These are phyloP conservation scores for Cymbopogon citratus DNA, from an alignment of 176 grass and related monocot species.

Conservation along the genomic window DNA sequence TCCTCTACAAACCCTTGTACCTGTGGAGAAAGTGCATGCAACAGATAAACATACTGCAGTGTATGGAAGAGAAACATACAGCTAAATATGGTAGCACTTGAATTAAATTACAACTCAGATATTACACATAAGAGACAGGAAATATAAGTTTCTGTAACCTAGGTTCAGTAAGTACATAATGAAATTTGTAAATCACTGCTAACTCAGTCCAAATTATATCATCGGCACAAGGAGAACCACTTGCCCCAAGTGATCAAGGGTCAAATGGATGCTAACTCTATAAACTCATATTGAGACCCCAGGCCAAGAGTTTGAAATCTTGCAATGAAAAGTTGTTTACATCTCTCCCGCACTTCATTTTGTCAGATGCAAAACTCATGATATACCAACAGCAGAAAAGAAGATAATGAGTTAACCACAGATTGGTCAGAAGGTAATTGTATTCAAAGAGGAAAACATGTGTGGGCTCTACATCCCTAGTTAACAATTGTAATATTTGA, in stretches of 20 bases:
- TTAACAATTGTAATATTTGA: neutral
- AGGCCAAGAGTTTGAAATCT: no score
- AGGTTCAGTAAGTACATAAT: neutral
- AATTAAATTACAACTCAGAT: neutral
- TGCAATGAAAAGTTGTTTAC: neutral
- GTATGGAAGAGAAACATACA: constrained; percentile 2
- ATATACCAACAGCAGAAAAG: neutral
- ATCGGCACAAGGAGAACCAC: neutral
- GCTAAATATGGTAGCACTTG: constrained; percentile 14
- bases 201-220: neutral
- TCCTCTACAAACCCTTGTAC: constrained; percentile 90
- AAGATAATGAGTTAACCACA: neutral
- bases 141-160: neutral
- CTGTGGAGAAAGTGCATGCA: constrained; percentile 30
- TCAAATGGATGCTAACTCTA: constrained; percentile 16
- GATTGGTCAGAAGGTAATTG: constrained; percentile 2
- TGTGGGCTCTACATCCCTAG: neutral
- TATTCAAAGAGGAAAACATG: neutral
- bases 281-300: neutral
- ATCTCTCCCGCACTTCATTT: neutral
- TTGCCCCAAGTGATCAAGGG: neutral
- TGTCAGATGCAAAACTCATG: neutral
- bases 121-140: neutral
- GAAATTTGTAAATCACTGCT: neutral
- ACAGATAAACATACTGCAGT: constrained; percentile 20